Evolutionary conservation across 2,329 filamentous ascomycete species (phyloP).

Genomic region (Elsinoe perseae): DNA sequence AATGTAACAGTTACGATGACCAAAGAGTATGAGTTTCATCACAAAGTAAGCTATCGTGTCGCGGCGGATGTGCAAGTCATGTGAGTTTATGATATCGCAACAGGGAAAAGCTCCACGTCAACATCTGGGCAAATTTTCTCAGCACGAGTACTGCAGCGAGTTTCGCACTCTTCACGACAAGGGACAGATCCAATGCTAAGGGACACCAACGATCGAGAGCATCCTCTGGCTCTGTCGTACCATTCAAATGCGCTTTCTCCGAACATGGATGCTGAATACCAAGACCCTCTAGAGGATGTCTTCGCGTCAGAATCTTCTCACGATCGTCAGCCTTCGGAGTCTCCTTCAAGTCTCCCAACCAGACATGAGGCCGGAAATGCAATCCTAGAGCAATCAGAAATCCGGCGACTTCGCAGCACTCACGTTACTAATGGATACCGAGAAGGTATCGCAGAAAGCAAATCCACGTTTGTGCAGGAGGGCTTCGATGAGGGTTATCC

Average conservation of each 20-base stretch:
- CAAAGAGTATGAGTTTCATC: no score
- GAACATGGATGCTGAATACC: constrained; percentile 1
- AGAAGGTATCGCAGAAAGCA: constrained; percentile 72
- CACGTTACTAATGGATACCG: constrained; percentile 85
- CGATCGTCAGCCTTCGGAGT: constrained; percentile 24
- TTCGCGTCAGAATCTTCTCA: constrained; percentile 37
- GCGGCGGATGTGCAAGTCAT: no score
- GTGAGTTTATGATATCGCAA: no score
- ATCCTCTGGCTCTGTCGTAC: neutral
- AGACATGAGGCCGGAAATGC: constrained; percentile 19
- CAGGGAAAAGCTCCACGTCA: neutral
- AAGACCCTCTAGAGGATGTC: constrained; percentile 37
- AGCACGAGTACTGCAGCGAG: no score
- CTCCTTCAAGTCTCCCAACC: neutral
- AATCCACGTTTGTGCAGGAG: constrained; percentile 66
- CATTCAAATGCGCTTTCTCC: no score
- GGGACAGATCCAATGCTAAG: constrained; percentile 12
- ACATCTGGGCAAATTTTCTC: no score
- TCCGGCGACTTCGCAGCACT: constrained; percentile 63
- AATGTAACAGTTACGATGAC: no score
- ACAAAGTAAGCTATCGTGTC: no score
- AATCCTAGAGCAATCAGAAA: constrained; percentile 51
- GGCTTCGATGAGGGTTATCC: constrained; percentile 90
- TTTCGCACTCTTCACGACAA: no score
- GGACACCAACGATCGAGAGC: neutral